Conservation (phyloP, 129 eudicot species). For the Saposhnikovia divaricata region DNA sequence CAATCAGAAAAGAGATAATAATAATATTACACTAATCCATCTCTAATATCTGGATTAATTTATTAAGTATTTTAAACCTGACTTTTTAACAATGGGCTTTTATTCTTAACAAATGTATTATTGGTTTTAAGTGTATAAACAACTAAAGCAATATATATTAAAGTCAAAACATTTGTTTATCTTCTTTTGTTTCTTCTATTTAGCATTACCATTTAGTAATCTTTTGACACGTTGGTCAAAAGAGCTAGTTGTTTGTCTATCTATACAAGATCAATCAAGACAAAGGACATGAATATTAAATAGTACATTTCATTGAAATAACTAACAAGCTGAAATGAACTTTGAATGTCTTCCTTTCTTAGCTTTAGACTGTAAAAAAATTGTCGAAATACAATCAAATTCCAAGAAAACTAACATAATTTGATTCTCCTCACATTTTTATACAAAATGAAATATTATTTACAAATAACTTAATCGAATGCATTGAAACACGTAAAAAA, state of each 20-base stretch:
- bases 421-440: not conserved
- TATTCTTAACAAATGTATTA: not conserved
- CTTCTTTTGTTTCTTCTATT: not conserved
- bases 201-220: not conserved
- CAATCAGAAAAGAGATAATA: slow-evolving; percentile 51
- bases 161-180: not conserved
- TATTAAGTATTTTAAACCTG: not conserved
- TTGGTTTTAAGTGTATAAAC: slow-evolving; percentile 1
- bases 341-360: not conserved
- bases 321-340: not conserved
- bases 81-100: not conserved
- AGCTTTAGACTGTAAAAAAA: not conserved
- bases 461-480: no score
- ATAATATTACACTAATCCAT: slow-evolving; percentile 57
- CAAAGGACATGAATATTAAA: not conserved
- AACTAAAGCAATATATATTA: not conserved
- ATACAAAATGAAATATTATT: no score
- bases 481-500: no score
- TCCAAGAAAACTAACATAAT: not conserved
- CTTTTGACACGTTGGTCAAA: slow-evolving; percentile 1
- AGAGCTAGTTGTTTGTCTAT: not conserved
- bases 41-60: slow-evolving; percentile 29
- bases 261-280: not conserved
- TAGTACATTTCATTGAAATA: not conserved
- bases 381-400: not conserved